Evolutionary conservation across 805 yeast genomes (phyloP).

Genomic region (Ogataea methylovora): DNA sequence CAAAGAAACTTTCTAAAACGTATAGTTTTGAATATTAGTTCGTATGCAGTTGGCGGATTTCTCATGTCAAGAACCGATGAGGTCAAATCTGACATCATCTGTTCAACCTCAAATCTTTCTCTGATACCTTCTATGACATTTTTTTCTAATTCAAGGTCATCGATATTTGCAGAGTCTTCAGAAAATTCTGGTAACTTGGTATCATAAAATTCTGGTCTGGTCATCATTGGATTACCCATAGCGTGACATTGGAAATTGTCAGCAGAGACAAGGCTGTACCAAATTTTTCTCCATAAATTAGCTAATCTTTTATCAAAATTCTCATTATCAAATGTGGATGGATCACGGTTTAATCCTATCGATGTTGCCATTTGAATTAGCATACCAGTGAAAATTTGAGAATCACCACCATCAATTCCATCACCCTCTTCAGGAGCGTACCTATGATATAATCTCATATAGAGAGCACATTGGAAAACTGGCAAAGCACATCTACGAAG

Average conservation of each 20-base stretch:
- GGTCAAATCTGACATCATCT: conserved; percentile 26
- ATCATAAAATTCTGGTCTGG: conserved; percentile 36
- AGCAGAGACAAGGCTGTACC: conserved; percentile 41
- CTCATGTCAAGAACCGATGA: conserved; percentile 32
- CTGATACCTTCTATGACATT: conserved; percentile 27
- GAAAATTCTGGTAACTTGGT: conserved; percentile 41
- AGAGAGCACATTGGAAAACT: conserved; percentile 46
- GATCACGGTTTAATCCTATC: conserved; percentile 65
- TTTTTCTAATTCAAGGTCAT: conserved; percentile 34
- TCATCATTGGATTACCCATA: conserved; percentile 40
- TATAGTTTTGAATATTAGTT: no score
- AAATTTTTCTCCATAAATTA: conserved; percentile 49
- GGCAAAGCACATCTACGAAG: conserved; percentile 40
- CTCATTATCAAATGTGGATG: conserved; percentile 34
- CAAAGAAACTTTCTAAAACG: no score
- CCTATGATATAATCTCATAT: conserved; percentile 41
- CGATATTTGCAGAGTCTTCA: conserved; percentile 25
- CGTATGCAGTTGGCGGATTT: conserved; percentile 28
- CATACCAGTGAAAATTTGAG: conserved; percentile 47
- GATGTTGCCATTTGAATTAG: conserved; percentile 60
- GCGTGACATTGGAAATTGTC: conserved; percentile 40
- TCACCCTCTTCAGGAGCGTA: conserved; percentile 53
- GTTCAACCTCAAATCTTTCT: conserved; percentile 23
- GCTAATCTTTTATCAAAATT: conserved; percentile 18
- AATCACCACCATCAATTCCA: conserved; percentile 49